Percentiles rank a stretch among this genome's conserved stretches.
Conservation (phyloP, 1,284 basidiomycete genomes). For the Xerocomus nothofagi region DNA sequence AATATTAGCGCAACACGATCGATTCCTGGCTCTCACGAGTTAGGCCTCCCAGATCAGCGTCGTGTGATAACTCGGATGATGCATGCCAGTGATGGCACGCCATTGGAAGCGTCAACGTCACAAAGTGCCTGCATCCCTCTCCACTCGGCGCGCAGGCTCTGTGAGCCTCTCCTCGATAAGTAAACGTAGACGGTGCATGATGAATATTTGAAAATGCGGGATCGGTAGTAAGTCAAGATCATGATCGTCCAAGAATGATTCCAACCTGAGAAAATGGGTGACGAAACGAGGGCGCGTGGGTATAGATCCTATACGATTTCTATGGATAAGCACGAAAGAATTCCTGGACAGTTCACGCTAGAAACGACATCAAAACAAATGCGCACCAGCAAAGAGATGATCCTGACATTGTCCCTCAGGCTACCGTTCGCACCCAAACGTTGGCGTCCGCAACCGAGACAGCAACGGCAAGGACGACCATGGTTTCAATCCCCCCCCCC, state of each 20-base stretch:
- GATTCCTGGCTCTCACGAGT: no score
- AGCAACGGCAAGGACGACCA: constrained; percentile 29
- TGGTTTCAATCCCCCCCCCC: constrained; percentile 7
- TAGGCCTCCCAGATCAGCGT: no score
- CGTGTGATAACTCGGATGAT: no score
- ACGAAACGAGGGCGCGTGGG: not conserved
- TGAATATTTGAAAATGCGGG: constrained; percentile 1
- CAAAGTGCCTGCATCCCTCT: no score
- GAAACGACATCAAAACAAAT: not conserved
- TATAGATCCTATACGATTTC: constrained; percentile 5
- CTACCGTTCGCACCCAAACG: constrained; percentile 21
- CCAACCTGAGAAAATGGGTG: not conserved
- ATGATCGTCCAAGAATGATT: constrained; percentile 4
- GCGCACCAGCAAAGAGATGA: no score
- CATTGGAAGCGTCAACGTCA: no score
- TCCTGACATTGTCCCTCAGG: no score
- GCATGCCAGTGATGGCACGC: no score
- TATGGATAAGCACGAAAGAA: not conserved
- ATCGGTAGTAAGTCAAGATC: not conserved
- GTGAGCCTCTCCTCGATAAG: not conserved
- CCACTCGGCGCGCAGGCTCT: no score
- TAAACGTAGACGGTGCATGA: not conserved
- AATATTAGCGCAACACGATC: no score
- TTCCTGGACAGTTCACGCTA: not conserved
- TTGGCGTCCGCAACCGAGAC: constrained; percentile 30